phyloP scores from a whole-genome alignment of 495 filamentous ascomycete genomes.

The Aspergillus leporis region DNA sequence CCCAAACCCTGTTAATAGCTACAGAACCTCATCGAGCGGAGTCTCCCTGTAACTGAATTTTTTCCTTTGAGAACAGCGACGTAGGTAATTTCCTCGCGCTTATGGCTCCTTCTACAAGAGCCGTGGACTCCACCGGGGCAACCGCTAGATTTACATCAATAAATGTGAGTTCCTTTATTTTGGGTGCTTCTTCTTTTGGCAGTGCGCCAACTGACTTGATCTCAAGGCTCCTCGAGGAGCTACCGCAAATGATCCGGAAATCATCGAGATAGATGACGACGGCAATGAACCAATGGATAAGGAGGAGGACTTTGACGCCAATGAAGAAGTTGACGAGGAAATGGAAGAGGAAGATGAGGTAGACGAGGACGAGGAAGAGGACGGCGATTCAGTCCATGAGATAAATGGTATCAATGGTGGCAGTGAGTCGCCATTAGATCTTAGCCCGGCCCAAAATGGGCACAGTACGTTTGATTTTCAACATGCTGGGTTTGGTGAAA shows the following conservation, averaged over 20 bases:
- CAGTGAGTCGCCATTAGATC: conserved; percentile 25
- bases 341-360: conserved; percentile 21
- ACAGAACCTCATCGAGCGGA: background rate
- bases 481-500: conserved; percentile 1
- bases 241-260: conserved; percentile 31
- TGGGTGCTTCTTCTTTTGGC: conserved; percentile 10
- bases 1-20: conserved; percentile 12
- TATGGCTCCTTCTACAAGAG: conserved; percentile 32
- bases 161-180: conserved; percentile 27
- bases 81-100: conserved; percentile 10
- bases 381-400: conserved; percentile 18
- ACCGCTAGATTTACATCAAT: conserved; percentile 25
- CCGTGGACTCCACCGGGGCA: conserved; percentile 20
- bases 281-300: conserved; percentile 35
- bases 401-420: conserved; percentile 21
- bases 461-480: conserved; percentile 19
- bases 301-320: conserved; percentile 18
- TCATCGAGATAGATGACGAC: conserved; percentile 46
- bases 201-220: conserved; percentile 15
- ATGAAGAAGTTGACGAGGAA: conserved; percentile 29
- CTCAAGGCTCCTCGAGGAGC: conserved; percentile 20
- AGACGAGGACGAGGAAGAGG: conserved; percentile 27
- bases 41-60: background rate
- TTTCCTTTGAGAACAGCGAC: conserved; percentile 3
- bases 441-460: conserved; percentile 15